Base-by-base conservation (phyloP, 106 monocot species). In the Amphibolis antarctica region DNA sequence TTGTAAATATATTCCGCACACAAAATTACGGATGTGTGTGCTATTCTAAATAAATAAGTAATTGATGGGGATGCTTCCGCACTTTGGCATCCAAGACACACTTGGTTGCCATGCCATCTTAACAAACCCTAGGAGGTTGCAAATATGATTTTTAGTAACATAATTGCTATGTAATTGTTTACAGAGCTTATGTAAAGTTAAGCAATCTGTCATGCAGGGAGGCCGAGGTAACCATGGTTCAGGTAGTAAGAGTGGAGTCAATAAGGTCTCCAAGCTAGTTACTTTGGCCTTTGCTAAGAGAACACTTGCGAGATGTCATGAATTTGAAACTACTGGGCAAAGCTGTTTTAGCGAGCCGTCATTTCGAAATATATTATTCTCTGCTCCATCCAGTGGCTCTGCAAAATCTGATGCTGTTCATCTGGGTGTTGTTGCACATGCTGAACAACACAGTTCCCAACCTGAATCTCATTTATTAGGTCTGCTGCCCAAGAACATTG, bases 271-370 rank as follows among this genome's bases (percentile, higher is more conserved):
- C 12, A 90, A 87, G 58, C 90, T 85, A 74, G 71, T 72, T 52
- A 84, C 90, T 12, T 49, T 78, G 44, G 82, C 86, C 43, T 90
- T 98, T 79, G 90, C 80, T 12, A 91, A 81, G 63, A 77, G 87
- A 53, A 79, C 82, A 47, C 78, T 98, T 72, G 80, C 55, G 19
- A 85, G 80, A 77, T 98, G 85, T 56, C 78, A 53, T 22, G 82
- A 70, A 60, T 91, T 78, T 57, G 86, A 91, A 66, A 65, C 76
- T 67, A 82, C 80, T 24, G 90, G 78, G 61, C 70, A 60, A 68
- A 91, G 90, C 77, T 98, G 87, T 76, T 98, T 98, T 44, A 76
- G 75, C 59, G 96, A 91, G 57, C 74, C 78, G 55, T 0, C 74
- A 26, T 69, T 90, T 36, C 64, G 69, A 14, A 78, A 82, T 70